Conservation (phyloP, 2,329 filamentous ascomycete species). For the Tolypocladium nubicola region DNA sequence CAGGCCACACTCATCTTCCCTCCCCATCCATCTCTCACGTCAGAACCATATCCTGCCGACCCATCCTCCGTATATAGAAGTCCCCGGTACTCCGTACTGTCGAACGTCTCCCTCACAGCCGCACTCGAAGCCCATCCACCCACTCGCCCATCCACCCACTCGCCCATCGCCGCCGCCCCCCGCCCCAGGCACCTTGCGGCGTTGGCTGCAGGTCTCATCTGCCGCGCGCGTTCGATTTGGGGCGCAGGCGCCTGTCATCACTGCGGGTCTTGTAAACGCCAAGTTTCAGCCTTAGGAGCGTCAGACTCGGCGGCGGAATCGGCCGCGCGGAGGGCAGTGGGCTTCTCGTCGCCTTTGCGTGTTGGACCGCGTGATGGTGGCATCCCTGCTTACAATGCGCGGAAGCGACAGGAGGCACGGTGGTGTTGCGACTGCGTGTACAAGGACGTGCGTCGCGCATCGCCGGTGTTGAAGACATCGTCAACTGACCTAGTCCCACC, state of each 20-base stretch:
- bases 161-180: neutral
- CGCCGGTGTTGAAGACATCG: neutral
- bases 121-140: neutral
- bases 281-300: neutral
- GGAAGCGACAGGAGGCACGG: neutral
- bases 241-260: neutral
- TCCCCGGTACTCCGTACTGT: neutral
- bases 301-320: neutral
- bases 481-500: too few species aligned
- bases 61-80: too few species aligned
- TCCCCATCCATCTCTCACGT: neutral
- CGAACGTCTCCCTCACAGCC: neutral
- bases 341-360: neutral
- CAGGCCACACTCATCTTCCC: neutral
- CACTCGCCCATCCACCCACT: neutral
- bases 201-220: neutral
- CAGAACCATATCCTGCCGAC: neutral
- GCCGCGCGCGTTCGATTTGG: neutral
- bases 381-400: neutral
- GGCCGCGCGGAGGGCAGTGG: neutral
- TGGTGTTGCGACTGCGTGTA: neutral
- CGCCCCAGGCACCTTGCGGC: neutral
- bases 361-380: neutral
- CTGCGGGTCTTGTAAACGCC: neutral
- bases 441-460: neutral